These are phyloP conservation scores for Phallus indusiatus DNA, from an alignment of 768 basidiomycete genomes.

Conservation along the genomic window DNA sequence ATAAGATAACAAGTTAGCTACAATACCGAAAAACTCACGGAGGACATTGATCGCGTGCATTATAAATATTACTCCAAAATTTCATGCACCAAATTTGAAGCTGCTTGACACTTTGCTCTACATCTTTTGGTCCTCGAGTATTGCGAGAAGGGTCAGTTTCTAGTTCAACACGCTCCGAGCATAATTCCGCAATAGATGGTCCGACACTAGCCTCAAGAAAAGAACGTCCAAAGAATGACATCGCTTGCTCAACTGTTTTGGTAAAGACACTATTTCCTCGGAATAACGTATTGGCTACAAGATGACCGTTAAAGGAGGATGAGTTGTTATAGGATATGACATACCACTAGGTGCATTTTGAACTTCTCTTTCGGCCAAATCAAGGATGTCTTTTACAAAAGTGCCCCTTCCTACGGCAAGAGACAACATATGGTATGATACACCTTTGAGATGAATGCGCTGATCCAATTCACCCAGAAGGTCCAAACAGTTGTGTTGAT, in stretches of 20 bases:
- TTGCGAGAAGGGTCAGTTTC: slow-evolving; percentile 75
- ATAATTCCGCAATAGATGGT: slow-evolving; percentile 54
- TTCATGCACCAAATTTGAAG: slow-evolving; percentile 72
- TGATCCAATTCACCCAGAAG: slow-evolving; percentile 67
- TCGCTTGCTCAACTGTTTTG: slow-evolving; percentile 65
- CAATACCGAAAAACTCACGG: slow-evolving; percentile 36
- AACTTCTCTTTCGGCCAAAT: slow-evolving; percentile 62
- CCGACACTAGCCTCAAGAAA: slow-evolving; percentile 81
- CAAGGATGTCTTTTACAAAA: slow-evolving; percentile 58
- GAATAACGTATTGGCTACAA: slow-evolving; percentile 64
- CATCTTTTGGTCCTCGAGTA: slow-evolving; percentile 48
- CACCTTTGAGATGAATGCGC: slow-evolving; percentile 54
- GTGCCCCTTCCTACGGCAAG: slow-evolving; percentile 61
- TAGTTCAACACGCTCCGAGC: slow-evolving; percentile 62
- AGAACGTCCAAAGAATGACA: slow-evolving; percentile 70
- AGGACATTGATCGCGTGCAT: slow-evolving; percentile 63
- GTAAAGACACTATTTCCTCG: slow-evolving; percentile 45
- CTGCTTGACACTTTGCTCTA: slow-evolving; percentile 57
- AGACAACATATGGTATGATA: slow-evolving; percentile 52
- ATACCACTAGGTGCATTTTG: slow-evolving; percentile 58
- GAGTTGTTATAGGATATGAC: slow-evolving; percentile 14
- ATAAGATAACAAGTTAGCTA: slow-evolving; percentile 8
- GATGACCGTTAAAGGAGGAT: neutral
- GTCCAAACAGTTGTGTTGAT: slow-evolving; percentile 56
- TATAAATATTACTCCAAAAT: slow-evolving; percentile 77